Evolutionary conservation across 1,139 yeast species (phyloP), one percentile per base, ranked within the genome.

Genomic region (Candida sanyaensis): DNA sequence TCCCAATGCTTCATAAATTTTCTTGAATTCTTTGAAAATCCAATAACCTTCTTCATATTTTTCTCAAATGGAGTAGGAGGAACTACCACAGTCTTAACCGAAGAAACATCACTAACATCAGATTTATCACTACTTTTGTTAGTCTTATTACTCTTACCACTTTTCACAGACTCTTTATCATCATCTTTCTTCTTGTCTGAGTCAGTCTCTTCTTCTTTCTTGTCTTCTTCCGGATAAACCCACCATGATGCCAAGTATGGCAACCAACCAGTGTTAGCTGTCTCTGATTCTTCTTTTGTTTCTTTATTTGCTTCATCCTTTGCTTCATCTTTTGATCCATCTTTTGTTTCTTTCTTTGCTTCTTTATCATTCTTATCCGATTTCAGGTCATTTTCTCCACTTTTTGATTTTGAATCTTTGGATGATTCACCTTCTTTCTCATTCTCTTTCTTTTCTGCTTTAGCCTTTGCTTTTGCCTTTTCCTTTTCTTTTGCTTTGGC

Each of bases 1-100:
- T 68, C 68, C 77, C 77, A 73, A 49, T 60, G 69, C 26, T 61
- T 55, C 5, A 66, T 56, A 4, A 70, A 44, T 5, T 45, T 50
- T 31, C 57, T 61, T 45, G 65, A 64, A 28, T 56, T 59, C 45
- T 61, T 65, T 30, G 55, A 52, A 11, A 67, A 46, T 41, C 58
- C 59, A 46, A 60, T 60, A 27, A 62, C 44, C 26, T 54, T 54
- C 12, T 50, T 46, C 23, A 24, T 50, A 10, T 55, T 47, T 34
- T 46, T 56, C 24, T 46, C 49, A n/a, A 41, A 41, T 6, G 43
- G 43, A 13, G 43, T 41, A 12, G 43, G 43, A 12, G 31, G 32
- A 32, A 32, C 32, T 9, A 32, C 31, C 2, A 41, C 37, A 8
- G 13, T 32, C 26, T 17, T 26, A 9, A 29, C 30, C 8, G 38